Base-by-base conservation (phyloP, 768 basidiomycete species). In the Sutorius australiensis region DNA sequence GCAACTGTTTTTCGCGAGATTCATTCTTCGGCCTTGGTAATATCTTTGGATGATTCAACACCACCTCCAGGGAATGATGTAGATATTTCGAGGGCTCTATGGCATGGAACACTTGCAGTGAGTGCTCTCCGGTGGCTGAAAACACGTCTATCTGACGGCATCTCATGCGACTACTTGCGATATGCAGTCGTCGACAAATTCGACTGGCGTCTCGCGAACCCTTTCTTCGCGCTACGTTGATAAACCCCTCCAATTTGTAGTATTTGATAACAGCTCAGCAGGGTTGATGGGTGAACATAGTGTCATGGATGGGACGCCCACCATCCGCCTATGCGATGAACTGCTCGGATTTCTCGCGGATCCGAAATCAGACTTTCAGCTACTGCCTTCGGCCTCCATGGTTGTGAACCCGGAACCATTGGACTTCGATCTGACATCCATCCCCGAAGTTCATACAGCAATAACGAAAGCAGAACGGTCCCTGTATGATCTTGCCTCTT, bases 221-320 rank as follows among this genome's bases (percentile, higher is more conserved):
- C 76, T 91, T 17, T 78, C 80, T 34, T 88, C 87, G 55, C 82
- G 89, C 39, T 91, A 87, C 84, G 83, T 92, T 43, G 95, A 98
- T 72, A 98, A 97, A 71, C 94, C 95, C 9, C 67, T 83, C 52
- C 82, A 98, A 67, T 84, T 93, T 66, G 80, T 97, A 53, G 81
- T 98, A 6, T 92, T 84, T 62, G 89, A 91, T 67, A 89, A 92
- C 57, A 82, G 77, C 12, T 75, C 81, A 45, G 87, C 91, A 1
- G 95, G 93, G 5, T 71, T 97, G 61, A 88, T 95, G 81, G 95
- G 95, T 42, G 95, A 98, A 68, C 95, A 93, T 67, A 90, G 88
- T 16, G 76, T 89, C 53, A 93, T 93, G 91, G 91, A 93, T 61
- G 91, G 91, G 33, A 92, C 91, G 14, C 91, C 91, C 5, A 87